A percentile compares a stretch with the other conserved stretches of the same genome.
phyloP scores from a whole-genome alignment of 2,329 filamentous ascomycete genomes.

The Cladosporium sphaerospermum region DNA sequence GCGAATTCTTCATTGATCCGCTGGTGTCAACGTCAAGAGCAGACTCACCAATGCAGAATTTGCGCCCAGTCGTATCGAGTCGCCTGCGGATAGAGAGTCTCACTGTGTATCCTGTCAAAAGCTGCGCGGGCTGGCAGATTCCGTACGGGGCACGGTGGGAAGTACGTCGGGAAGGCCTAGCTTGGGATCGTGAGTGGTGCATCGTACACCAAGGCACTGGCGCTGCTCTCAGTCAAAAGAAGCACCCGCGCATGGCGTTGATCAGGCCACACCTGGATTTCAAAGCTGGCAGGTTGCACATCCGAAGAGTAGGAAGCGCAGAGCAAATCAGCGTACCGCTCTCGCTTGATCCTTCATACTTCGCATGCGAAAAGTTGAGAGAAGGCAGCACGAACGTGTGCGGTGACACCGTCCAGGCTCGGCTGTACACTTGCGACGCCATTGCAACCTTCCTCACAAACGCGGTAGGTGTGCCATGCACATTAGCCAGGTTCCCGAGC shows the following conservation, averaged over 20 bases:
- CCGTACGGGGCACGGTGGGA: slow-evolving; percentile 63
- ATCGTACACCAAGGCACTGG: slow-evolving; percentile 81
- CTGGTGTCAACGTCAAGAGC: background rate
- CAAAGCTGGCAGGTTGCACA: slow-evolving; percentile 55
- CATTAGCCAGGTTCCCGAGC: slow-evolving; percentile 71
- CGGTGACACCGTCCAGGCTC: slow-evolving; percentile 67
- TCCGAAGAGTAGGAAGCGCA: slow-evolving; percentile 39
- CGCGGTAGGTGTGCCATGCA: slow-evolving; percentile 70
- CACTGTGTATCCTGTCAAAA: slow-evolving; percentile 85
- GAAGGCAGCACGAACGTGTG: slow-evolving; percentile 63
- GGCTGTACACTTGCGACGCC: slow-evolving; percentile 59
- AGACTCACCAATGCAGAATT: background rate
- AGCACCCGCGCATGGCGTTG: slow-evolving; percentile 80
- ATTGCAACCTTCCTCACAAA: slow-evolving; percentile 73
- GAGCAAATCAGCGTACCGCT: slow-evolving; percentile 49
- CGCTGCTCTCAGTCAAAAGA: slow-evolving; percentile 80
- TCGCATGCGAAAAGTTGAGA: slow-evolving; percentile 34
- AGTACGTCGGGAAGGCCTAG: slow-evolving; percentile 72
- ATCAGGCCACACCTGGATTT: slow-evolving; percentile 72
- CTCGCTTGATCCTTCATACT: slow-evolving; percentile 59
- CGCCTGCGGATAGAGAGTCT: slow-evolving; percentile 43
- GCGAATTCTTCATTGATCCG: slow-evolving; percentile 28
- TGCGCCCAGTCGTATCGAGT: background rate
- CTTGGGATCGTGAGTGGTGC: slow-evolving; percentile 97
- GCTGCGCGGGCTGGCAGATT: slow-evolving; percentile 73